Conservation (phyloP, 805 yeast species). For the Zygosaccharomyces lentus region DNA sequence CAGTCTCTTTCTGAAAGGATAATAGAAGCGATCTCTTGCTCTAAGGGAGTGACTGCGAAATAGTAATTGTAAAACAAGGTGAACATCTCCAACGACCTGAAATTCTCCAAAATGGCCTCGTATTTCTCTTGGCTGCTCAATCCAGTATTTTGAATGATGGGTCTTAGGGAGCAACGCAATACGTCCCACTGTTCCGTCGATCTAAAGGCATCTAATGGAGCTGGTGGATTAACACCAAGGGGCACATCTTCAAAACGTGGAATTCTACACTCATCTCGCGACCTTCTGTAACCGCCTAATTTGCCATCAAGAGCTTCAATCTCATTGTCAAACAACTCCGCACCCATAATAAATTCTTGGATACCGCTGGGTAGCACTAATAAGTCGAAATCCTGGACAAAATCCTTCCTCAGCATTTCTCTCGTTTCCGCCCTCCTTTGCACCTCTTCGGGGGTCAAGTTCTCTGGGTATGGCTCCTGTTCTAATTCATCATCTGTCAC, state of each 20-base stretch:
- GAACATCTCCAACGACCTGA: constrained; percentile 32
- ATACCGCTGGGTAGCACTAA: constrained; percentile 33
- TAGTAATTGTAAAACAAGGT: constrained; percentile 44
- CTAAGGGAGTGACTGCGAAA: constrained; percentile 41
- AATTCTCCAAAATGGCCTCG: constrained; percentile 24
- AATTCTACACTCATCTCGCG: constrained; percentile 26
- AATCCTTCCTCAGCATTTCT: constrained; percentile 13
- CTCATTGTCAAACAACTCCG: constrained; percentile 22
- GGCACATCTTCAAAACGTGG: constrained; percentile 28
- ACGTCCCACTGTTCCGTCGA: constrained; percentile 35
- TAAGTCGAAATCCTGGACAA: constrained; percentile 20
- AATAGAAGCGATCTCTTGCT: constrained; percentile 37
- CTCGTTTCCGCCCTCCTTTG: constrained; percentile 7
- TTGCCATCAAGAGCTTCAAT: constrained; percentile 22
- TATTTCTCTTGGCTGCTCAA: constrained; percentile 5
- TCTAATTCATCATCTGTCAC: constrained; percentile 28
- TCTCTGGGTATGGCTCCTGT: constrained; percentile 15
- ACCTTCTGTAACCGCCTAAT: constrained; percentile 30
- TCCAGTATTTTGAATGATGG: constrained; percentile 9
- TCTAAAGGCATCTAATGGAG: constrained; percentile 35
- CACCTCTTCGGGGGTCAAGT: constrained; percentile 17
- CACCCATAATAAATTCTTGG: constrained; percentile 34
- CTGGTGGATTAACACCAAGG: constrained; percentile 32
- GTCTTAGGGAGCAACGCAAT: constrained; percentile 22
- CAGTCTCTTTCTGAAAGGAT: constrained; percentile 38